Evolutionary conservation across 805 yeast species (phyloP), one percentile per base, ranked within the genome.

Genomic region (Metschnikowia amazonensis): DNA sequence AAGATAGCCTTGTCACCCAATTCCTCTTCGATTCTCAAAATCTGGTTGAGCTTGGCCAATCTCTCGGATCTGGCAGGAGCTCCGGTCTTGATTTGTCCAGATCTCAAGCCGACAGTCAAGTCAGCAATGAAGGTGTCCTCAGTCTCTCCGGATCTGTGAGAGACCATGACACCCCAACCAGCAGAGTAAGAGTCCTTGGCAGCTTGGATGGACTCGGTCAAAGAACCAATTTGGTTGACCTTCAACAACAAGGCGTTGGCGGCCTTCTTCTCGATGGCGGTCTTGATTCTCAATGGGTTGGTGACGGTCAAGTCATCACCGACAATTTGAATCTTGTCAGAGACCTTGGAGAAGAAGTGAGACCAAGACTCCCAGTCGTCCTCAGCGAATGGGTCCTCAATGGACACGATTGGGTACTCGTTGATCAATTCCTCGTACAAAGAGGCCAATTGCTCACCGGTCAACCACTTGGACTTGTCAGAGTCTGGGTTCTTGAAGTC

Each of bases 61-160:
- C 99, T 92, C 82, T 92, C 99, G 60, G 97, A 88, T 81, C 99
- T 90, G 62, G 97, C 96, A 70, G 98, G 98, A 70, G 99, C 98
- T 84, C 99, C 99, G 62, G 97, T 88, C 90, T 92, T 92, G 77
- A 92, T 87, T 82, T 92, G 98, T 72, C 97, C 99, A 59, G 95
- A 65, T 84, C 97, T 89, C 74, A 92, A 82, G 81, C 98, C 98
- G 64, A 94, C 99, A 65, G 89, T 79, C 70, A 92, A 82, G 76
- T 92, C 98, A 67, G 99, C 98, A 74, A 92, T 92, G 80, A 88
- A 84, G 66, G 95, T 85, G 77, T 94, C 99, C 80, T 94, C 99
- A 60, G 97, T 90, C 82, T 92, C 99, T 79, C 99, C 99, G 63
- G 97, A 90, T 84, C 99, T 89, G 89, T 92, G 99, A 66, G 97